Evolutionary conservation across 2,329 filamentous ascomycete species (phyloP), one percentile per base, ranked within the genome.

Genomic region (Aspergillus novoparasiticus): DNA sequence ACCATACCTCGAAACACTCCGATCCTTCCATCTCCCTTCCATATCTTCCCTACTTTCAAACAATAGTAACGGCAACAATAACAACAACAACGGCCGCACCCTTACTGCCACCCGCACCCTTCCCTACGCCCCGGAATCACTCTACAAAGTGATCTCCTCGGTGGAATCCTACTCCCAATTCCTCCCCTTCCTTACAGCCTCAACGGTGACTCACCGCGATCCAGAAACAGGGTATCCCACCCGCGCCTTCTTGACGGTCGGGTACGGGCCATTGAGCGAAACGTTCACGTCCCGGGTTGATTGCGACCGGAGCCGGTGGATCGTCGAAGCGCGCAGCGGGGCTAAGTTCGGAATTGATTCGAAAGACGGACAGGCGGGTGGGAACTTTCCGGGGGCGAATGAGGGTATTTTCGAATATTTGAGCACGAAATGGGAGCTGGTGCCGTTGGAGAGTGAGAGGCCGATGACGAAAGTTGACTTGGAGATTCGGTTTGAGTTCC

Each of bases 101-200:
- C 84, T 98, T 62, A 87, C 86, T 58, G 93, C 93, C 12, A 84
- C 85, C 23, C 90, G 93, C 65, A 90, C 85, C 4, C 89, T 98
- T 16, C 90, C 91, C 16, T 96, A 96, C 82, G 81, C 89, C 0
- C 82, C 88, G 36, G 72, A 79, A 5, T 83, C 87, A 1, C 88
- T 99, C 70, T 99, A 95, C 86, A 83, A 84, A 69, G 86, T 97
- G 60, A 94, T 99, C 77, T 89, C 93, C 80, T 93, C 97, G 78
- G 89, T 99, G 68, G 87, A 92, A 77, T 88, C 87, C 66, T 99
- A 99, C 86, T 83, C 85, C 43, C 77, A 83, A 68, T 99, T 98
- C 83, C 87, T 99, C n/a, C 95, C 95, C 12, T 97, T 96, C 85
- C 96, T 94, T 80, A 86, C 87, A 50, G 83, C 83, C 53, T 94